Evolutionary conservation across 2,329 filamentous ascomycete species (phyloP), one percentile per base, ranked within the genome.

Genomic region (Fusarium hostae): DNA sequence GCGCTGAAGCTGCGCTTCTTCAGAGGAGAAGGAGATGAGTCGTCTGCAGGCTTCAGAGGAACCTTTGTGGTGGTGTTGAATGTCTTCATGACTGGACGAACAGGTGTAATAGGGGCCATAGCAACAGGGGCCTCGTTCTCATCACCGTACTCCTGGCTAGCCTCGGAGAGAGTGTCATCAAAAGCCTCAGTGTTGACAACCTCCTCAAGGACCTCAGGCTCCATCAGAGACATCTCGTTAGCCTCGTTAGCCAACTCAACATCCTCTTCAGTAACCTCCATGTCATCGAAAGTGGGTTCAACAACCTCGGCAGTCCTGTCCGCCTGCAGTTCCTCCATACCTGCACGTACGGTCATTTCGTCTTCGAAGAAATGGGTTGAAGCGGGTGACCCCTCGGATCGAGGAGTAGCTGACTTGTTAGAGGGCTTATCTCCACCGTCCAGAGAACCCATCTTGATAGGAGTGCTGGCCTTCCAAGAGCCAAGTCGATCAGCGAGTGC

Each of bases 41-140:
- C 81, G 75, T 89, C 91, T 28, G 90, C 90, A 6, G 89, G 84
- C 79, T 93, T 94, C 43, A 95, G 82, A 3, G 92, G 92, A 8
- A 95, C 89, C 81, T 94, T 95, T 30, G 91, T 92, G 1, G 93
- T 90, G 1, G 93, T 95, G 79, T 92, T 89, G 69, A 91, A 88
- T 5, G 77, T 73, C 60, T 85, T 84, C n/a, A 80, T 82, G n/a
- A 84, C 75, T 0, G 82, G 80, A 20, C 88, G 86, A 54, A 86
- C 81, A 0, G 91, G 91, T 3, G 91, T 92, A 11, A 84, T 81
- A 3, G 88, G 88, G 28, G 72, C 67, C 35, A 88, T 79, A 26
- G 81, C 81, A 22, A 86, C 83, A 6, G 86, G 89, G 13, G 88
- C 79, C 34, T 85, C 83, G 77, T 92, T 92, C 77, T 92, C 90